Conservation (phyloP, 129 eudicot species). For the Scalesia atractyloides region DNA sequence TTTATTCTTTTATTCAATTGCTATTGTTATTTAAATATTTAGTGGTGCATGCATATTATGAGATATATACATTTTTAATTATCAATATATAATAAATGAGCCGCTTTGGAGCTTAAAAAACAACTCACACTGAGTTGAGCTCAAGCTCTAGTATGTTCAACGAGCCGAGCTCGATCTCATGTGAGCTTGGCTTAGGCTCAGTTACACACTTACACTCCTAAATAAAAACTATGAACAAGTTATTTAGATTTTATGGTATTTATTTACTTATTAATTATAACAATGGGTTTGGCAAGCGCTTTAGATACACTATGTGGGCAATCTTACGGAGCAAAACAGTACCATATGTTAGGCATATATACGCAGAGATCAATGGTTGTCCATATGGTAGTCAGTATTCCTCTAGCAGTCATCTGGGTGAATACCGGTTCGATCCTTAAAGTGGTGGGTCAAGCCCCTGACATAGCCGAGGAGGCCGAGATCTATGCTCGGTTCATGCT, state of each 20-base stretch:
- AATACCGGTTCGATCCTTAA: slow-evolving; percentile 63
- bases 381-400: slow-evolving; percentile 49
- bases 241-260: neutral
- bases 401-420: slow-evolving; percentile 67
- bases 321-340: slow-evolving; percentile 86
- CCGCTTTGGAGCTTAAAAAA: too few species aligned
- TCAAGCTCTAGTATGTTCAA: too few species aligned
- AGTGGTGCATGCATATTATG: too few species aligned
- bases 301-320: slow-evolving; percentile 90
- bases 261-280: neutral
- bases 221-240: too few species aligned
- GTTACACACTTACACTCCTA: too few species aligned
- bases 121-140: too few species aligned
- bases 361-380: slow-evolving; percentile 69
- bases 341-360: slow-evolving; percentile 82
- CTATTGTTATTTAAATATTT: too few species aligned
- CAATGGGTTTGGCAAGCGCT: slow-evolving; percentile 92
- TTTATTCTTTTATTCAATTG: too few species aligned
- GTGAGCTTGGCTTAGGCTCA: too few species aligned
- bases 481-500: slow-evolving; percentile 62
- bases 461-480: slow-evolving; percentile 65
- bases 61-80: too few species aligned
- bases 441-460: slow-evolving; percentile 62
- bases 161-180: too few species aligned
- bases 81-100: too few species aligned